Evolutionary conservation across 208 protist genomes (phyloP).

Genomic region (Trichomonas tenax): DNA sequence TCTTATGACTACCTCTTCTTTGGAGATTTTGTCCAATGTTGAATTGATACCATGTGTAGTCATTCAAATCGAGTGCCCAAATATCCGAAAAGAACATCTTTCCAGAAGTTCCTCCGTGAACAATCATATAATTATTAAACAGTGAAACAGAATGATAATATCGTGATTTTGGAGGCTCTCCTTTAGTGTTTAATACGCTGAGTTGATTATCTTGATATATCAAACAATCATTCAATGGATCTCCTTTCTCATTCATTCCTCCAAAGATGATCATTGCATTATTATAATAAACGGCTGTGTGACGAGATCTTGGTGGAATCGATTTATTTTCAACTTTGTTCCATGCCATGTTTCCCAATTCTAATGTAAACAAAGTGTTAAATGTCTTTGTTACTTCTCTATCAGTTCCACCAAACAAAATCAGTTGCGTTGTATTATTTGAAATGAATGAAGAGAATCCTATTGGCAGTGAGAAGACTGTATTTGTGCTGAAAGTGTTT

Average conservation of each 20-base stretch:
- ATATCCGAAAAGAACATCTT: background rate
- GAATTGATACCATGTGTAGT: background rate
- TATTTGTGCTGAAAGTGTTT: too few species aligned
- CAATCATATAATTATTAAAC: background rate
- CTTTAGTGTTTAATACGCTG: background rate
- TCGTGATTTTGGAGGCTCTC: background rate
- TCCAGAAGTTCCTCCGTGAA: background rate
- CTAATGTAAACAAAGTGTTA: background rate
- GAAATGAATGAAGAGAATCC: background rate
- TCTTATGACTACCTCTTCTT: background rate
- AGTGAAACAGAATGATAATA: background rate
- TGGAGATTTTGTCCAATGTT: background rate
- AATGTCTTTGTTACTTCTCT: background rate
- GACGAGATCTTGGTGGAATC: background rate
- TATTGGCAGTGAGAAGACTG: background rate
- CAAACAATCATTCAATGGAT: background rate
- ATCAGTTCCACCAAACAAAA: background rate
- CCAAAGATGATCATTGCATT: background rate
- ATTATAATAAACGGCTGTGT: background rate
- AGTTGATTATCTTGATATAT: background rate
- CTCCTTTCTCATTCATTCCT: background rate
- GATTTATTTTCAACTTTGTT: background rate
- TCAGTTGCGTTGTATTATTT: background rate
- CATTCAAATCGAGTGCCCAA: background rate
- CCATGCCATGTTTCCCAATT: background rate